Evolutionary conservation across 2,329 filamentous ascomycete species (phyloP).

Genomic region (Sarocladium strictum): DNA sequence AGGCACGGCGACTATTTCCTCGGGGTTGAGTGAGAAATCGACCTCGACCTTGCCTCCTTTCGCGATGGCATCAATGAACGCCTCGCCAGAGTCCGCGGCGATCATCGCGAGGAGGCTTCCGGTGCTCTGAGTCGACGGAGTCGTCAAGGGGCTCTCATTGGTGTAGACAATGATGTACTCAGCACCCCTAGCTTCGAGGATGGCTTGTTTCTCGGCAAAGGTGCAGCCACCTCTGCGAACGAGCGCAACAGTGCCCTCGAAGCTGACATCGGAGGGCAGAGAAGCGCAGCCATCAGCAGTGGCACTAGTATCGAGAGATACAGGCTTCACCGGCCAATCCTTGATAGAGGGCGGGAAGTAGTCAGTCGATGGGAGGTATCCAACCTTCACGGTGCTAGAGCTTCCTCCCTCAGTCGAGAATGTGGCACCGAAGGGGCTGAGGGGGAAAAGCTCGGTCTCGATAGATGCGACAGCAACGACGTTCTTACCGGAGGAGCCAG

Average conservation of each 20-base stretch:
- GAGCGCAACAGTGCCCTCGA: slow-evolving; percentile 20
- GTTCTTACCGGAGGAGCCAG: slow-evolving; percentile 33
- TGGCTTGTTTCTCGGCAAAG: slow-evolving; percentile 19
- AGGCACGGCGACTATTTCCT: slow-evolving; percentile 17
- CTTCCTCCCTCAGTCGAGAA: slow-evolving; percentile 18
- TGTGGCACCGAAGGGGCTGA: slow-evolving; percentile 23
- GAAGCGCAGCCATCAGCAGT: slow-evolving; percentile 20
- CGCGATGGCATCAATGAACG: neutral
- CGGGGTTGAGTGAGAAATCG: slow-evolving; percentile 3
- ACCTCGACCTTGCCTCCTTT: neutral
- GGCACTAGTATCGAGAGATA: slow-evolving; percentile 19
- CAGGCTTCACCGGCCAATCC: slow-evolving; percentile 23
- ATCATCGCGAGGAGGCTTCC: slow-evolving; percentile 18
- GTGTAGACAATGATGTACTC: slow-evolving; percentile 15
- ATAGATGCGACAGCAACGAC: slow-evolving; percentile 39
- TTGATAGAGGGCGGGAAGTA: slow-evolving; percentile 28
- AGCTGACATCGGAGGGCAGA: slow-evolving; percentile 16
- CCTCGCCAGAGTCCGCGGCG: slow-evolving; percentile 17
- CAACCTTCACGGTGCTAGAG: slow-evolving; percentile 18
- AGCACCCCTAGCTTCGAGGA: slow-evolving; percentile 20
- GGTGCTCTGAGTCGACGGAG: neutral
- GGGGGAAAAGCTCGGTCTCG: slow-evolving; percentile 22
- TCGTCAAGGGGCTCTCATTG: slow-evolving; percentile 4
- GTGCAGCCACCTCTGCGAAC: slow-evolving; percentile 25
- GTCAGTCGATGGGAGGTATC: slow-evolving; percentile 27